phyloP scores from a whole-genome alignment of 108 stramenopile species.

The Nitzschia palea region DNA sequence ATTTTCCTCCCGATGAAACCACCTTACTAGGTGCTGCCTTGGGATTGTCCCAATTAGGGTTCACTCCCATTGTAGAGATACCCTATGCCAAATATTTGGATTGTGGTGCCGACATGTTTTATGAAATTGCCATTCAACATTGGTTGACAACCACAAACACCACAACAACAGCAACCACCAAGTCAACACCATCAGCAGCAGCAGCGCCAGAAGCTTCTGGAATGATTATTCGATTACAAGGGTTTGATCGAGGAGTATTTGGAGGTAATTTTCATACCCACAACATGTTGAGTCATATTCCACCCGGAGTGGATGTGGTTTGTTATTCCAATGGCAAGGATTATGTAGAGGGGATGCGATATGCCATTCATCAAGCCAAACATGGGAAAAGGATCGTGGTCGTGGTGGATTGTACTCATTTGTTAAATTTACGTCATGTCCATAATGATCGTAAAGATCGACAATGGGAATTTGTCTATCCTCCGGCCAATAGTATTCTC shows the following conservation, averaged over 20 bases:
- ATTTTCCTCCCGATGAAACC: constrained; percentile 91
- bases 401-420: constrained; percentile 74
- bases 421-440: constrained; percentile 77
- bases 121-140: constrained; percentile 72
- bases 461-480: constrained; percentile 68
- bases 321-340: constrained; percentile 83
- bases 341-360: constrained; percentile 78
- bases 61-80: constrained; percentile 84
- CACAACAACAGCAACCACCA: constrained; percentile 4
- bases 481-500: constrained; percentile 38
- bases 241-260: constrained; percentile 83
- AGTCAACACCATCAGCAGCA: constrained; percentile 10
- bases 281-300: constrained; percentile 72
- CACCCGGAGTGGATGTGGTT: constrained; percentile 88
- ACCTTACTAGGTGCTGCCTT: constrained; percentile 77
- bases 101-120: constrained; percentile 85
- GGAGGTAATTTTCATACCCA: constrained; percentile 91
- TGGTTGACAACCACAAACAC: too few relatives aligned
- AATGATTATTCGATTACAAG: constrained; percentile 81
- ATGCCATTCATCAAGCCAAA: constrained; percentile 72
- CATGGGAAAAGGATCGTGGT: constrained; percentile 69
- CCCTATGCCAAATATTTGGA: constrained; percentile 91
- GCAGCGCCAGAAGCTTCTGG: constrained; percentile 50
- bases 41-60: constrained; percentile 77
- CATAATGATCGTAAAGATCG: constrained; percentile 52